Conservation (phyloP, 371 early-diverging fungal genomes). For the Circinella umbellata region DNA sequence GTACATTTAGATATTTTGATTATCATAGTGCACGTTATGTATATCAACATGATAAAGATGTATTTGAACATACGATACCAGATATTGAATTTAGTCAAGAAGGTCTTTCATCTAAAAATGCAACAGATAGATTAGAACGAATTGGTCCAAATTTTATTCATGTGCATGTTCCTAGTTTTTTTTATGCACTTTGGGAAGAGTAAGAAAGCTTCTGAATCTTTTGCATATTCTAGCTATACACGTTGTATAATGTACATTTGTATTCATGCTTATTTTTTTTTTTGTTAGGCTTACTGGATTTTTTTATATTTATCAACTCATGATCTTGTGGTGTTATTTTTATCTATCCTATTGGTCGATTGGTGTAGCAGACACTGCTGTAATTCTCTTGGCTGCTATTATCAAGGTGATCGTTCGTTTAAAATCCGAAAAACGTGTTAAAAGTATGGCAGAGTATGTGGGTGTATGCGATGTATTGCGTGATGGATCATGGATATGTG, state of each 20-base stretch:
- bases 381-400: constrained; percentile 69
- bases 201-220: constrained; percentile 3
- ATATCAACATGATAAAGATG: constrained; percentile 41
- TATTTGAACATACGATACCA: constrained; percentile 63
- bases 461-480: constrained; percentile 51
- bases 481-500: constrained; percentile 59
- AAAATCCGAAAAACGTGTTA: constrained; percentile 63
- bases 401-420: constrained; percentile 64
- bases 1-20: constrained; percentile 65
- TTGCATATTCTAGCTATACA: too few relatives aligned
- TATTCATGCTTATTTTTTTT: background rate
- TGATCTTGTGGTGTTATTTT: constrained; percentile 60
- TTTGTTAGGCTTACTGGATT: constrained; percentile 53
- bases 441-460: constrained; percentile 63
- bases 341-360: constrained; percentile 73
- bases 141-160: constrained; percentile 72
- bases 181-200: constrained; percentile 61
- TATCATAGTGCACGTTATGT: constrained; percentile 81
- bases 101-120: constrained; percentile 60
- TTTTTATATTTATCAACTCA: constrained; percentile 79
- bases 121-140: constrained; percentile 54
- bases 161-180: constrained; percentile 58
- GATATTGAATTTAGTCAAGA: constrained; percentile 52
- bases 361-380: constrained; percentile 69
- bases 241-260: too few relatives aligned